Conservation (phyloP, 2,329 filamentous ascomycete species). For the Ilyonectria destructans region DNA sequence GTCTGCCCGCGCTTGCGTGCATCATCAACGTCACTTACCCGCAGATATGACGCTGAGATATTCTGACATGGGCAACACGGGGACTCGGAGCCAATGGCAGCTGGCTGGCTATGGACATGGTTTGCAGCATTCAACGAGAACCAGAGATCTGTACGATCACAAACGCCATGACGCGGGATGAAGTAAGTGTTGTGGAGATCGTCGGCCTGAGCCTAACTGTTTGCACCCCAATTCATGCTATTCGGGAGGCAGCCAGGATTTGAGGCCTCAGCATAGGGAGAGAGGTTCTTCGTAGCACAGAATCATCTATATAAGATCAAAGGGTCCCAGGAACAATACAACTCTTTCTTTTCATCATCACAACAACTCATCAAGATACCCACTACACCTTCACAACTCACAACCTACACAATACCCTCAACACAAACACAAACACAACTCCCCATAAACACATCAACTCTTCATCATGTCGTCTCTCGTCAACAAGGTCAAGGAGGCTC, state of each 20-base stretch:
- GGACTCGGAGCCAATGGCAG: constrained; percentile 24
- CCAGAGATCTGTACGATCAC: constrained; percentile 31
- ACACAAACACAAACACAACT: constrained; percentile 28
- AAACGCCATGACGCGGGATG: constrained; percentile 48
- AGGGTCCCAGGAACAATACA: constrained; percentile 11
- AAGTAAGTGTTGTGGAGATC: constrained; percentile 37
- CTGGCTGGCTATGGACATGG: constrained; percentile 31
- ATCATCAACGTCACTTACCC: constrained; percentile 48
- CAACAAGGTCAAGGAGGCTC: constrained; percentile 74
- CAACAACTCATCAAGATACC: constrained; percentile 33
- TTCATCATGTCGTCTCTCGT: constrained; percentile 70
- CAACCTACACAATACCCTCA: constrained; percentile 15
- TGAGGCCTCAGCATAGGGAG: constrained; percentile 35
- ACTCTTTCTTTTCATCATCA: constrained; percentile 34
- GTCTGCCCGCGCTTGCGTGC: constrained; percentile 20
- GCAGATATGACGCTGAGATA: constrained; percentile 44
- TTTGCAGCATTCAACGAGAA: constrained; percentile 27
- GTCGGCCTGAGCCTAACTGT: constrained; percentile 5
- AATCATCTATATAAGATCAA: constrained; percentile 45
- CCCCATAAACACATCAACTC: constrained; percentile 17
- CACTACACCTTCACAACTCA: constrained; percentile 27
- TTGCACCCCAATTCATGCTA: constrained; percentile 9
- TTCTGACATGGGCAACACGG: constrained; percentile 24
- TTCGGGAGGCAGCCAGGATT: constrained; percentile 1
- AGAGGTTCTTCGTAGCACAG: constrained; percentile 6